Base-by-base conservation (phyloP, 1,284 basidiomycete species). In the Xanthoconium separans region DNA sequence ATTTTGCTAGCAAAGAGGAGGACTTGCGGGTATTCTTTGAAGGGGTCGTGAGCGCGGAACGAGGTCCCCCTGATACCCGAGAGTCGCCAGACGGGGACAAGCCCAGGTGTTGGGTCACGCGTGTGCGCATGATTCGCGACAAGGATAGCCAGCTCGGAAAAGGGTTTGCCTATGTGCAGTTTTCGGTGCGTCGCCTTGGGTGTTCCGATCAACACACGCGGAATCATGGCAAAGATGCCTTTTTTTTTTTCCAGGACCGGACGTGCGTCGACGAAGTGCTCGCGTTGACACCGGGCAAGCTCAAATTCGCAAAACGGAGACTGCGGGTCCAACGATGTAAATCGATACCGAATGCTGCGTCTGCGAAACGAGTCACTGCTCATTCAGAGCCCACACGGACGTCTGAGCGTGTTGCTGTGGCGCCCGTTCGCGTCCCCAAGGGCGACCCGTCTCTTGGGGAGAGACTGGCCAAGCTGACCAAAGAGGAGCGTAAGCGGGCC, bases 111-210 rank as follows among this genome's bases (percentile, higher is more conserved):
- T 98, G 91, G 89, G 95, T 98, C 7, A 83, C 83, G 8, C 83
- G 82, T 29, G 94, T 98, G 10, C 83, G 96, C 33, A 84, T 98
- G 56, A 81, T 99, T 44, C 82, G 94, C 44, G 96, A 99, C 72
- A 85, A 85, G 62, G 93, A 93, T 53, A 97, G 94, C 1, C 95
- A 95, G 62, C 81, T 98, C 34, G 96, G 96, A n/a, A 98, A 98
- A 74, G 96, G 96, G 2, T 96, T 99, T 68, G 95, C 89, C 11
- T 98, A 98, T 69, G 87, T 98, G 10, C 87, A 93, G 62, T 94
- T 98, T 61, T 69, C 77, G 50, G 95, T 93, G 69, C 65, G 87
- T 81, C 20, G 15, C 15, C 27, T 54, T 37, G 22, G 22, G 49
- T 41, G n/a, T 18, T 8, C 6, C 15, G 31, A 20, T 31, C 9